phyloP scores from a whole-genome alignment of 2,329 filamentous ascomycete genomes.

The Talaromyces atroroseus region DNA sequence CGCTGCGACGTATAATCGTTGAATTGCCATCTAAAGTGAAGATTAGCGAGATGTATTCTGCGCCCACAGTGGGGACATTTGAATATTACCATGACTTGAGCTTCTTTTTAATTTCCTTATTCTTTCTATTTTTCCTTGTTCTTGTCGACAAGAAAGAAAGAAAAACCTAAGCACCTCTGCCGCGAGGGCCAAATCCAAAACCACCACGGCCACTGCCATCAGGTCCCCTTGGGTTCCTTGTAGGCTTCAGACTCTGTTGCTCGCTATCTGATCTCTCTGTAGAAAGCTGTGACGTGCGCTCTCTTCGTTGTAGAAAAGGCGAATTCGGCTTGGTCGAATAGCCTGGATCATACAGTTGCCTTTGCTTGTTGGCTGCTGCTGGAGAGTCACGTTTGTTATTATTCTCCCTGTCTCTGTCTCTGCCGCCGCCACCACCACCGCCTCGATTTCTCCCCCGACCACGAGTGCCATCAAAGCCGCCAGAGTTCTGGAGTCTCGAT shows the following conservation, averaged over 20 bases:
- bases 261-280: slow-evolving; percentile 37
- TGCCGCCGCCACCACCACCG: slow-evolving; percentile 34
- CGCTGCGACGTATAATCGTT: background rate
- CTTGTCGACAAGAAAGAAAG: background rate
- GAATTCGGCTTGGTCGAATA: slow-evolving; percentile 61
- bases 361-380: slow-evolving; percentile 31
- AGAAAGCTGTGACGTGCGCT: slow-evolving; percentile 26
- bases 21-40: background rate
- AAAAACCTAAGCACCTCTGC: slow-evolving; percentile 30
- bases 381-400: slow-evolving; percentile 37
- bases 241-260: slow-evolving; percentile 39
- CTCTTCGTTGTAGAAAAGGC: slow-evolving; percentile 40
- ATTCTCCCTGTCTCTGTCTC: slow-evolving; percentile 5
- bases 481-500: slow-evolving; percentile 33
- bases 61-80: background rate
- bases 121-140: background rate
- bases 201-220: slow-evolving; percentile 71
- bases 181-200: slow-evolving; percentile 67
- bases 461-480: slow-evolving; percentile 25
- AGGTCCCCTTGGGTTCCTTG: slow-evolving; percentile 71
- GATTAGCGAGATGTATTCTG: background rate
- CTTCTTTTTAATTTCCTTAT: too few species aligned
- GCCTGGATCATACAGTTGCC: slow-evolving; percentile 71
- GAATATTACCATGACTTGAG: background rate
- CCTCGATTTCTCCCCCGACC: slow-evolving; percentile 47